These are phyloP conservation scores for Biscogniauxia mediterranea DNA, from an alignment of 2,329 filamentous ascomycete genomes.

Conservation along the genomic window DNA sequence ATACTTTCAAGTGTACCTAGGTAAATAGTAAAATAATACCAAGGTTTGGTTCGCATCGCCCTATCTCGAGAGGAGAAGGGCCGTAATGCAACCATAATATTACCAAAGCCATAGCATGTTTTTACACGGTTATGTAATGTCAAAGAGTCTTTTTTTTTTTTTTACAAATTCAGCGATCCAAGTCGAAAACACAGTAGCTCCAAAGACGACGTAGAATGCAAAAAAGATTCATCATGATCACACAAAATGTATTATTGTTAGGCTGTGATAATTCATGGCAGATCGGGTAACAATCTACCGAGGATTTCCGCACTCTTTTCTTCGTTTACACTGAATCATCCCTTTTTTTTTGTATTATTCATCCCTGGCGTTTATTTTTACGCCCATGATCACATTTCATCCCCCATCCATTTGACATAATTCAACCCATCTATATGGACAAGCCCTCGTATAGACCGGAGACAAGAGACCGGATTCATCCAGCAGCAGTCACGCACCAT, in stretches of 20 bases:
- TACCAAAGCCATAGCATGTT: too few relatives aligned
- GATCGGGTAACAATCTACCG: background rate
- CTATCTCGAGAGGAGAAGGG: too few relatives aligned
- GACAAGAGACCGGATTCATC: background rate
- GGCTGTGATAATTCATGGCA: background rate
- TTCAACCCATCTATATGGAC: background rate
- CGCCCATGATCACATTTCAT: background rate
- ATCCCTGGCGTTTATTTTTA: background rate
- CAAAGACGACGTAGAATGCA: background rate
- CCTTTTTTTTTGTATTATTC: background rate
- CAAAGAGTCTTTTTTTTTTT: too few relatives aligned
- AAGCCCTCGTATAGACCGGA: background rate
- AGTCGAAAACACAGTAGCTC: background rate
- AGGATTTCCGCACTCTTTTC: background rate
- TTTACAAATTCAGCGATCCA: background rate
- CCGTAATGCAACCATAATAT: too few relatives aligned
- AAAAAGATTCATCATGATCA: background rate
- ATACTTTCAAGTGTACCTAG: too few relatives aligned
- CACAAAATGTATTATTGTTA: background rate
- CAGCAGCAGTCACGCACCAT: background rate
- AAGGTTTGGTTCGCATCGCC: too few relatives aligned
- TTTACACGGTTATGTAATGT: too few relatives aligned
- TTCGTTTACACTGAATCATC: background rate
- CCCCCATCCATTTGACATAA: background rate
- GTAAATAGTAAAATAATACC: too few relatives aligned